Evolutionary conservation across 2,329 filamentous ascomycete species (phyloP).

Genomic region (Parascedosporium putredinis): DNA sequence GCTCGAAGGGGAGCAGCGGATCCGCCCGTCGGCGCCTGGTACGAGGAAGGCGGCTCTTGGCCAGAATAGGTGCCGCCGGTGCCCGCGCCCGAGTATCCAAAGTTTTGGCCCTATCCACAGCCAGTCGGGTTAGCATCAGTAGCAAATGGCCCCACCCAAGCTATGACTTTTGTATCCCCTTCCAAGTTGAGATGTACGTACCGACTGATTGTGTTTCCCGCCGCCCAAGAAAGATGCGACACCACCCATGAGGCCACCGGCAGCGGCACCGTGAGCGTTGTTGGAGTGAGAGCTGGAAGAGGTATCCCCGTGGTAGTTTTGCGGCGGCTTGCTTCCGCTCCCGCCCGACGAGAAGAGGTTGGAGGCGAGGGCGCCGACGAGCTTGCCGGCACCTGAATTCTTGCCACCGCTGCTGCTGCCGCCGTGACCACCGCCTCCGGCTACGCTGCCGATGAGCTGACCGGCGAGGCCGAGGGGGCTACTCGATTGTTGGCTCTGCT

Average conservation of each 20-base stretch:
- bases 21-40: conserved; percentile 30
- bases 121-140: background rate
- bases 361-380: conserved; percentile 46
- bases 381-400: conserved; percentile 37
- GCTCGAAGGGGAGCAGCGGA: conserved; percentile 9
- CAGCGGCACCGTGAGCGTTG: conserved; percentile 39
- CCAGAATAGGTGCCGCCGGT: conserved; percentile 49
- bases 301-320: conserved; percentile 38
- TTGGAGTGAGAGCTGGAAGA: conserved; percentile 23
- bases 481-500: conserved; percentile 23
- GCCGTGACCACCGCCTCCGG: conserved; percentile 25
- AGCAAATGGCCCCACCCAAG: background rate
- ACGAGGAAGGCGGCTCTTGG: conserved; percentile 51
- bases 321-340: conserved; percentile 15
- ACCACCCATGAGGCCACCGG: conserved; percentile 43
- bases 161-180: too few species aligned
- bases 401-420: conserved; percentile 23
- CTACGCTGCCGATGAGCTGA: conserved; percentile 34
- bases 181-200: conserved; percentile 19
- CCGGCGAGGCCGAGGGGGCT: conserved; percentile 36
- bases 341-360: conserved; percentile 38
- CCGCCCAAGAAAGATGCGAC: conserved; percentile 43
- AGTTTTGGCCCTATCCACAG: conserved; percentile 38
- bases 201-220: conserved; percentile 29
- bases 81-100: conserved; percentile 50